A percentile compares a stretch with the other conserved stretches of the same genome.
phyloP scores from a whole-genome alignment of 2,329 filamentous ascomycete genomes.

The Tolypocladium tundrense region DNA sequence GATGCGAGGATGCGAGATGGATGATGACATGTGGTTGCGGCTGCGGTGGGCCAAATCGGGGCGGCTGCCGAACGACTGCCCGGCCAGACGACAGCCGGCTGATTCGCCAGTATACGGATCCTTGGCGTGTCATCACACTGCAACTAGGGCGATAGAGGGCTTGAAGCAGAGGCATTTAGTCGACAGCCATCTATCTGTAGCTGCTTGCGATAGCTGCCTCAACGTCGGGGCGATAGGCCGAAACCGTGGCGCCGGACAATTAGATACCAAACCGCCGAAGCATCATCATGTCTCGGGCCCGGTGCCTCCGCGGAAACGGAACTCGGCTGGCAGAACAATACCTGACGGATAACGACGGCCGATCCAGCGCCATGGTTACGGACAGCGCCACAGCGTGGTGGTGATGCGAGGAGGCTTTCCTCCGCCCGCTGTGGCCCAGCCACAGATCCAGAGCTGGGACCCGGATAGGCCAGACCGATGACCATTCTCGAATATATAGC shows the following conservation, averaged over 20 bases:
- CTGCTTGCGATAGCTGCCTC: background rate
- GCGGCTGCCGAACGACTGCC: background rate
- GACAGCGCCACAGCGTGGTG: background rate
- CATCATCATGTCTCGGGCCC: background rate
- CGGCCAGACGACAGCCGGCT: background rate
- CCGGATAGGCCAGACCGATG: background rate
- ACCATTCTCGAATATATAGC: background rate
- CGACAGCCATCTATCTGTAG: background rate
- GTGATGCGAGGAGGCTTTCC: background rate
- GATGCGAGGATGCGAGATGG: background rate
- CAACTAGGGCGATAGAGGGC: background rate
- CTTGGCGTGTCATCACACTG: background rate
- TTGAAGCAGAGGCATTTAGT: background rate
- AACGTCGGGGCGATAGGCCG: background rate
- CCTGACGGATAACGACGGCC: background rate
- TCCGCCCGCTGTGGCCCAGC: background rate
- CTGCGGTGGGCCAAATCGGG: conserved; percentile 1
- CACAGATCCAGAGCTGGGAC: background rate
- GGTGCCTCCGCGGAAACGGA: background rate
- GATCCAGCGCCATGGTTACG: background rate
- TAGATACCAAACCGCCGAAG: background rate
- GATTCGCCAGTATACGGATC: background rate
- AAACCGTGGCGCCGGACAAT: background rate
- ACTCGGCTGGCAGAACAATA: background rate
- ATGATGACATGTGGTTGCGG: background rate